Percentiles rank a stretch among this genome's conserved stretches.
These are phyloP conservation scores for Dactylellina haptotyla DNA, from an alignment of 2,329 filamentous ascomycete genomes.

Conservation along the genomic window DNA sequence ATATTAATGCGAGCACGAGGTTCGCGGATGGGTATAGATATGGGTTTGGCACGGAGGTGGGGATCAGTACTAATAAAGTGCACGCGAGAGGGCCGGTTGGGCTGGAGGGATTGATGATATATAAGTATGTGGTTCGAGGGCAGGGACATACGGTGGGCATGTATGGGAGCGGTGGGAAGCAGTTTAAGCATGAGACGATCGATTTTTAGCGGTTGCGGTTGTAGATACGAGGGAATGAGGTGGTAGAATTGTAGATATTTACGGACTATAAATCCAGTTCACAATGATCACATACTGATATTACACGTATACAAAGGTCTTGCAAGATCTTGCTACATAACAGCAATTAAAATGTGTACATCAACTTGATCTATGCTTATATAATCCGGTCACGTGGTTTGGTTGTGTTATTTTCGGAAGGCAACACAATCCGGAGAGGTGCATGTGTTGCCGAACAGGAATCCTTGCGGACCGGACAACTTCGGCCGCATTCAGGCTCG, in stretches of 20 bases:
- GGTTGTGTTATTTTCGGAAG: background rate
- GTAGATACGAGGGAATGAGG: no score
- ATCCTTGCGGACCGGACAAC: background rate
- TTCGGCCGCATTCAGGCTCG: background rate
- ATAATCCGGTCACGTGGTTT: background rate
- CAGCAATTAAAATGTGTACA: no score
- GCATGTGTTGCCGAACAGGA: background rate
- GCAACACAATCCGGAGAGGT: background rate
- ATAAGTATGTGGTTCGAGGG: conserved; percentile 92
- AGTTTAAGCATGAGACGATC: conserved; percentile 51
- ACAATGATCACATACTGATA: background rate
- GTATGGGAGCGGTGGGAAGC: conserved; percentile 42
- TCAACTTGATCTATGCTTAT: background rate
- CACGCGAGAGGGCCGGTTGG: conserved; percentile 93
- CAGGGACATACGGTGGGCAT: conserved; percentile 70
- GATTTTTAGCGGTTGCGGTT: no score
- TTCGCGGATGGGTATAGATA: conserved; percentile 97
- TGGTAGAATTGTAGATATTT: background rate
- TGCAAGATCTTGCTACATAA: no score
- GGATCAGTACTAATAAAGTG: conserved; percentile 99
- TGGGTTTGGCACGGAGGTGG: conserved; percentile 97
- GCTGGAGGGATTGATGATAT: conserved; percentile 92
- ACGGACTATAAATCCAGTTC: background rate
- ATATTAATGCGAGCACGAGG: conserved; percentile 95
- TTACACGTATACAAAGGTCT: no score